Percentiles rank a stretch among this genome's conserved stretches.
These are phyloP conservation scores for Cytospora mali DNA, from an alignment of 2,329 filamentous ascomycete genomes.

Conservation along the genomic window DNA sequence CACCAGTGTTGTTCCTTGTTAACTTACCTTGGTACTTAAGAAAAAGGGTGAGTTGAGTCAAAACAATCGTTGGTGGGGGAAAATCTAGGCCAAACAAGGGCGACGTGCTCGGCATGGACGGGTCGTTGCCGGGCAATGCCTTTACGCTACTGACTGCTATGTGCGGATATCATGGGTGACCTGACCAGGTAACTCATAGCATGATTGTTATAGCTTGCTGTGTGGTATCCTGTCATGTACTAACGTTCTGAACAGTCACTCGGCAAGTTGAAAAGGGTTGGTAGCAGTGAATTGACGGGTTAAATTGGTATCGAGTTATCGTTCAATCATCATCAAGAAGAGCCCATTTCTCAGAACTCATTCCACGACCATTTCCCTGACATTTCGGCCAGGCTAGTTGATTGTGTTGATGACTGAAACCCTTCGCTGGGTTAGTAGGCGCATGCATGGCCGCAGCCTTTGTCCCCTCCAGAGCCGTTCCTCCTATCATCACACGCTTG, in stretches of 20 bases:
- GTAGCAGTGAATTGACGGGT: neutral
- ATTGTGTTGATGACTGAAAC: neutral
- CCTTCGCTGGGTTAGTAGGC: neutral
- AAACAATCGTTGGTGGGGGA: constrained; percentile 15
- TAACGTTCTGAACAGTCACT: neutral
- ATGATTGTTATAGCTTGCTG: neutral
- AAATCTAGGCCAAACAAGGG: constrained; percentile 5
- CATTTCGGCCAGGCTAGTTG: neutral
- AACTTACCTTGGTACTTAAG: too few species aligned
- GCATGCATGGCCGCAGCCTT: neutral
- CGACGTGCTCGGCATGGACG: neutral
- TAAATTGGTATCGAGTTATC: neutral
- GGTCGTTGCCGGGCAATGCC: constrained; percentile 23
- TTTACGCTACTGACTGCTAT: neutral
- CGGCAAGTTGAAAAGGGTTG: neutral
- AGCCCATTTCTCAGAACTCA: neutral
- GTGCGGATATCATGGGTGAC: neutral
- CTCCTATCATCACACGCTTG: neutral
- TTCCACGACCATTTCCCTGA: neutral
- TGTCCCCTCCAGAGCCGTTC: neutral
- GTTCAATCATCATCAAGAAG: neutral
- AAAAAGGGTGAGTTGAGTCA: neutral
- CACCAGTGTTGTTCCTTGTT: neutral
- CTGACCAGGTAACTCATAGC: too few species aligned
- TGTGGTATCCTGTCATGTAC: neutral